These are phyloP conservation scores for Aureoboletus auriporus DNA, from an alignment of 768 basidiomycete genomes.

Conservation along the genomic window DNA sequence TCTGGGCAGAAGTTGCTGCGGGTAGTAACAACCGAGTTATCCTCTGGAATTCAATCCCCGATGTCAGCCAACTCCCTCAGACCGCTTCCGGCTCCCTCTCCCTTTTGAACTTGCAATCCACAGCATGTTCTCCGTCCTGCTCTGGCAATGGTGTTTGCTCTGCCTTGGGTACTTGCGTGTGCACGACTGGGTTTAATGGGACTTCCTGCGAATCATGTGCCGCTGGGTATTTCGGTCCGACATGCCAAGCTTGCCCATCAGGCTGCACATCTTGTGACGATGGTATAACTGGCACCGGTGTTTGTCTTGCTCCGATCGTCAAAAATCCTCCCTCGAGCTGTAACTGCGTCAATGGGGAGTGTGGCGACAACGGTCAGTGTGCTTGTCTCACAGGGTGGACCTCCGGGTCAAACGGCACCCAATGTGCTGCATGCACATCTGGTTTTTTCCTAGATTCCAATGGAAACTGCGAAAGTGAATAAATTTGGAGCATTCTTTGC, in stretches of 20 bases:
- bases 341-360: constrained; percentile 80
- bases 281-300: constrained; percentile 73
- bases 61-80: constrained; percentile 63
- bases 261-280: constrained; percentile 73
- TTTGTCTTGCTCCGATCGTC: constrained; percentile 53
- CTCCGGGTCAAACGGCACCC: constrained; percentile 63
- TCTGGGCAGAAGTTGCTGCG: constrained; percentile 63
- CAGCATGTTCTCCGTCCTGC: constrained; percentile 72
- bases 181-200: constrained; percentile 72
- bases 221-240: constrained; percentile 69
- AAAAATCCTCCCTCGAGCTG: constrained; percentile 60
- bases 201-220: constrained; percentile 77
- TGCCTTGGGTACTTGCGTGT: constrained; percentile 64
- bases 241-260: constrained; percentile 64
- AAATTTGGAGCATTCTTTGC: not conserved
- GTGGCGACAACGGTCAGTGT: constrained; percentile 65
- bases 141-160: constrained; percentile 71
- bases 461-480: constrained; percentile 70
- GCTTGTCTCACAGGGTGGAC: constrained; percentile 77
- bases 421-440: constrained; percentile 67
- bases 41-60: constrained; percentile 78
- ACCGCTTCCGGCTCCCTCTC: constrained; percentile 46
- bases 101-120: constrained; percentile 68
- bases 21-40: constrained; percentile 58
- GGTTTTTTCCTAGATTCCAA: constrained; percentile 72